Base-by-base conservation (phyloP, 371 early-diverging fungal species). In the Globomyces sp. region DNA sequence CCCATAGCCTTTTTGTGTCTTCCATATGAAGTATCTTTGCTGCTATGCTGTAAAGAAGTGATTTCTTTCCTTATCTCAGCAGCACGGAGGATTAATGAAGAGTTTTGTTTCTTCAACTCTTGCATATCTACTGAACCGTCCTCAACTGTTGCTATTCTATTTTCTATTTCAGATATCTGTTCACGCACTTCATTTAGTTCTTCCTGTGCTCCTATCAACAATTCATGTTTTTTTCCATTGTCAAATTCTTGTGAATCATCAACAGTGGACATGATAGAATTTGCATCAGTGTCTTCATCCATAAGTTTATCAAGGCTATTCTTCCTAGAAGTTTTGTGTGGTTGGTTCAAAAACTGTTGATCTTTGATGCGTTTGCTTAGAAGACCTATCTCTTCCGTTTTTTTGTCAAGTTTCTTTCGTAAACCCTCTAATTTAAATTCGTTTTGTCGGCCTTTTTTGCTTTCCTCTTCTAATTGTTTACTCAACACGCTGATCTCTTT, bases 381-480 rank as follows among this genome's bases (percentile, higher is more conserved):
- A 10, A 48, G 53, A 10, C 69, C 51, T 10, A 70, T 53, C 66
- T 75, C 77, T 67, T 67, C 74, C 48, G 50, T 73, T 74, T 65
- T 75, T 66, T 71, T 66, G 67, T 74, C 76, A 2, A 71, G 50
- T 62, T 77, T 75, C 62, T 74, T 74, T 41, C 73, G 49, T 45
- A 74, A 10, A 10, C 62, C 36, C 57, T 77, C 72, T 40, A 71
- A 55, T 68, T 72, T 65, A 11, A 48, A 64, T 57, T 81, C 77
- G 10, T 77, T 67, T 48, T 72, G 71, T 43, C 74, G 58, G 11
- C 73, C 63, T n/a, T 71, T 53, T 13, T 65, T 70, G 45, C 62
- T 51, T 63, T 69, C 73, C 43, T 74, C 71, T 51, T 77, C 72
- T 43, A 59, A 42, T 57, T 77, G 64, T 57, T 68, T 69, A 48